Evolutionary conservation across 306 rosid species (phyloP).

Genomic region (Fagus sylvatica): DNA sequence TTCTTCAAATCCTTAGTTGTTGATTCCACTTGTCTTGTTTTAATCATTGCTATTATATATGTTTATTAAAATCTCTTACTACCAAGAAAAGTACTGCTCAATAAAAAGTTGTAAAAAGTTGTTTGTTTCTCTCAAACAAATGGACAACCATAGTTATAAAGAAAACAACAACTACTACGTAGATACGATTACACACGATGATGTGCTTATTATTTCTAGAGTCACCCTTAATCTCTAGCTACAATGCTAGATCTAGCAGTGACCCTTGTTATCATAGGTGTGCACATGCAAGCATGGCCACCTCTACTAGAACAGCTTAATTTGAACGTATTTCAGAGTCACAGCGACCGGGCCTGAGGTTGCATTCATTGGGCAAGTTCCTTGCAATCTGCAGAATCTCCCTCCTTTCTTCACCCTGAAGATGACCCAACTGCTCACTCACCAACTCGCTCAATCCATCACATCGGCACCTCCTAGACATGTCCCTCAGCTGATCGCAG

Average conservation of each 20-base stretch:
- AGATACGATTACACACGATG: neutral
- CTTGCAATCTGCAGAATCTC: neutral
- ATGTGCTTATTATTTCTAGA: neutral
- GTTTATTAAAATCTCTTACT: too few relatives aligned
- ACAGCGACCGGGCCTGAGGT: neutral
- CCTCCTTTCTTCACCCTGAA: neutral
- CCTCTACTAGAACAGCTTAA: neutral
- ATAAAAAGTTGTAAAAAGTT: too few relatives aligned
- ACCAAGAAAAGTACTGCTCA: too few relatives aligned
- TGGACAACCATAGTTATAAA: too few relatives aligned
- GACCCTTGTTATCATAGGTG: neutral
- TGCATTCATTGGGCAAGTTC: neutral
- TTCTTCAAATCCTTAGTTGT: too few relatives aligned
- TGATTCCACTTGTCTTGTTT: too few relatives aligned
- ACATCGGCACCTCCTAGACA: neutral
- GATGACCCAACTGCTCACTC: neutral
- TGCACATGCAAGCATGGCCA: neutral
- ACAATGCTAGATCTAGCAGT: neutral
- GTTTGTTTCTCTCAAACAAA: too few relatives aligned
- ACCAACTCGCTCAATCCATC: neutral
- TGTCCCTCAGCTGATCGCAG: too few relatives aligned
- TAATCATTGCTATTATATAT: too few relatives aligned
- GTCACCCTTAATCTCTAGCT: neutral
- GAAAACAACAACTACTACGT: too few relatives aligned
- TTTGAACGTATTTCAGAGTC: neutral